A percentile compares a stretch with the other conserved stretches of the same genome.
Evolutionary conservation across 1,284 basidiomycete species (phyloP).

Genomic region (Phellopilus nigrolimitatus): DNA sequence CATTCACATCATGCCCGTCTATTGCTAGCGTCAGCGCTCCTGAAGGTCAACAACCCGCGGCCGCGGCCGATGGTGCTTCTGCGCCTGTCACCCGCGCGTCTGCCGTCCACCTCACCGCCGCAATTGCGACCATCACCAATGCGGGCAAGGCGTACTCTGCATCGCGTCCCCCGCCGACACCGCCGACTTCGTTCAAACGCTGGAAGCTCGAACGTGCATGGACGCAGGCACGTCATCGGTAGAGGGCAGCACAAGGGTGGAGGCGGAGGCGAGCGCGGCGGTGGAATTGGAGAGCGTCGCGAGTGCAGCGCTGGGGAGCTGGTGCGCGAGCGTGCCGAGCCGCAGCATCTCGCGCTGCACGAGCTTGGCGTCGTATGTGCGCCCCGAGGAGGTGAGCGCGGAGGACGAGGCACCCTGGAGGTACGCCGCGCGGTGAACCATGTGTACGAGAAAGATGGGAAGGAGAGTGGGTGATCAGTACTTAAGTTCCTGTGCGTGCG

Average conservation of each 20-base stretch:
- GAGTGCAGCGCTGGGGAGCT: constrained; percentile 13
- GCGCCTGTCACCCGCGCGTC: constrained; percentile 44
- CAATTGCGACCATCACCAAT: constrained; percentile 61
- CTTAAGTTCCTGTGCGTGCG: not conserved
- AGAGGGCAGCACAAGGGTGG: constrained; percentile 31
- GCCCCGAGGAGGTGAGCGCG: constrained; percentile 15
- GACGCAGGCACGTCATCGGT: constrained; percentile 25
- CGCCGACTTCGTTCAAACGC: constrained; percentile 57
- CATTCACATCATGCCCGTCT: constrained; percentile 16
- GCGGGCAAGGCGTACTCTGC: constrained; percentile 59
- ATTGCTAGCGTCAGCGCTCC: constrained; percentile 53
- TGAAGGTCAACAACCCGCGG: constrained; percentile 33
- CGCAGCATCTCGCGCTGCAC: constrained; percentile 23
- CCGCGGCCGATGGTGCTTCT: constrained; percentile 32
- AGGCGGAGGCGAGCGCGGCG: constrained; percentile 33
- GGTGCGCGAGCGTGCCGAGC: constrained; percentile 14
- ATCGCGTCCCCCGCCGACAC: constrained; percentile 65
- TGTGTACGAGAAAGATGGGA: not conserved
- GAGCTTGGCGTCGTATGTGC: constrained; percentile 23
- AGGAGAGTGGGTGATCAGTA: not conserved
- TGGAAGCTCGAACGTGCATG: constrained; percentile 53
- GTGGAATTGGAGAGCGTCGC: constrained; percentile 14
- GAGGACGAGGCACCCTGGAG: constrained; percentile 17
- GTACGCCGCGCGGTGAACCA: not conserved
- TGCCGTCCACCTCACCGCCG: constrained; percentile 58